These are phyloP conservation scores for Xylaria venustula DNA, from an alignment of 495 filamentous ascomycete species.

Conservation along the genomic window DNA sequence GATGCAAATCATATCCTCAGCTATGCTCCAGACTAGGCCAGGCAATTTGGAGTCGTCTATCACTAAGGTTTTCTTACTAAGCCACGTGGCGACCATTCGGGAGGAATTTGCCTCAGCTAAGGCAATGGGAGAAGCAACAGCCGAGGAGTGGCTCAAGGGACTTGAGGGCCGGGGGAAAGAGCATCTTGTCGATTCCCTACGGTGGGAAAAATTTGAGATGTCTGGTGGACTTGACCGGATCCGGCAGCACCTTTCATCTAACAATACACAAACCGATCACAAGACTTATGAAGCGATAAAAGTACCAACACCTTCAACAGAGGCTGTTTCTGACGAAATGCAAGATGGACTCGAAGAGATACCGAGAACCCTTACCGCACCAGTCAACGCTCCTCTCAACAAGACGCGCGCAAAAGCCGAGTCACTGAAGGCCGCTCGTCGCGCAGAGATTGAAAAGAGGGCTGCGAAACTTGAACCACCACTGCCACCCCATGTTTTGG, in stretches of 20 bases:
- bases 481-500: constrained; percentile 54
- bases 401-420: constrained; percentile 46
- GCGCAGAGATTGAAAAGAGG: constrained; percentile 66
- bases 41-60: constrained; percentile 49
- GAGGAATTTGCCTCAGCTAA: constrained; percentile 57
- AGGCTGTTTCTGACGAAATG: neutral
- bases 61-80: constrained; percentile 60
- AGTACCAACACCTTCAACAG: neutral
- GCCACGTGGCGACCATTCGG: constrained; percentile 55
- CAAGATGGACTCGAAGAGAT: neutral
- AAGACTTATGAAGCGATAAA: neutral
- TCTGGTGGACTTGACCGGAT: constrained; percentile 44
- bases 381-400: constrained; percentile 21
- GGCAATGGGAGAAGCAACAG: constrained; percentile 56
- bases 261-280: neutral
- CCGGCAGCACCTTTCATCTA: neutral
- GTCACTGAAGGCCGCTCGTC: constrained; percentile 58
- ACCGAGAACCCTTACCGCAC: neutral
- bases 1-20: constrained; percentile 54
- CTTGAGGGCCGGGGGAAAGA: constrained; percentile 59
- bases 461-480: constrained; percentile 62
- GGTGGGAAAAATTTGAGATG: constrained; percentile 71
- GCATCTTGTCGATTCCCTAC: constrained; percentile 52
- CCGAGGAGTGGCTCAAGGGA: constrained; percentile 74
- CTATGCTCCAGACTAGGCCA: constrained; percentile 45